phyloP scores from a whole-genome alignment of 331 rosid genomes.

The Rosa hybrid region DNA sequence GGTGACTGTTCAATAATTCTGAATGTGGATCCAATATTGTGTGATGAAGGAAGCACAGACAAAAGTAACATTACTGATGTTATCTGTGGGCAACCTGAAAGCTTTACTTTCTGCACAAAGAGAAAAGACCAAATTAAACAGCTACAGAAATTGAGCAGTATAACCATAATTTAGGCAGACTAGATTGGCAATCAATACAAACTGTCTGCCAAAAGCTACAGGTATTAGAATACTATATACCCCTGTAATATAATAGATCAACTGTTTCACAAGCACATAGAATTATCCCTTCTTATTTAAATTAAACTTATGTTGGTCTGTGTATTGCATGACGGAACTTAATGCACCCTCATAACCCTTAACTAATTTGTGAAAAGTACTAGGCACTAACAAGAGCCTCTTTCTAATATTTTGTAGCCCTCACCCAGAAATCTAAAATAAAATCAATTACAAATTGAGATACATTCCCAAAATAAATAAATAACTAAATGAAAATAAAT shows the following conservation, averaged over 20 bases:
- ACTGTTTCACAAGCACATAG: not conserved
- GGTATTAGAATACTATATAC: constrained; percentile 14
- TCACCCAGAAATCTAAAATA: not conserved
- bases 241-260: not conserved
- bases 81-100: constrained; percentile 80
- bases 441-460: not conserved
- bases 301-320: not conserved
- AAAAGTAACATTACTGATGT: constrained; percentile 52
- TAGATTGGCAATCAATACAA: constrained; percentile 17
- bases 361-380: not conserved
- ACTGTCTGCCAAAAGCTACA: constrained; percentile 22
- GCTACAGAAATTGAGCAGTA: constrained; percentile 3
- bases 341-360: constrained; percentile 10
- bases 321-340: not conserved
- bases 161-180: constrained; percentile 18
- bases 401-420: not conserved
- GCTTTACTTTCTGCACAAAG: constrained; percentile 68
- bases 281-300: no score
- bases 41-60: constrained; percentile 60
- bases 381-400: not conserved
- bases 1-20: constrained; percentile 35
- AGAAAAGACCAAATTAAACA: constrained; percentile 29
- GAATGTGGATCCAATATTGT: constrained; percentile 36
- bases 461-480: no score
- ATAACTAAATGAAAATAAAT: no score